Evolutionary conservation across 345 rosid genomes (phyloP).

Genomic region (Salix exigua): DNA sequence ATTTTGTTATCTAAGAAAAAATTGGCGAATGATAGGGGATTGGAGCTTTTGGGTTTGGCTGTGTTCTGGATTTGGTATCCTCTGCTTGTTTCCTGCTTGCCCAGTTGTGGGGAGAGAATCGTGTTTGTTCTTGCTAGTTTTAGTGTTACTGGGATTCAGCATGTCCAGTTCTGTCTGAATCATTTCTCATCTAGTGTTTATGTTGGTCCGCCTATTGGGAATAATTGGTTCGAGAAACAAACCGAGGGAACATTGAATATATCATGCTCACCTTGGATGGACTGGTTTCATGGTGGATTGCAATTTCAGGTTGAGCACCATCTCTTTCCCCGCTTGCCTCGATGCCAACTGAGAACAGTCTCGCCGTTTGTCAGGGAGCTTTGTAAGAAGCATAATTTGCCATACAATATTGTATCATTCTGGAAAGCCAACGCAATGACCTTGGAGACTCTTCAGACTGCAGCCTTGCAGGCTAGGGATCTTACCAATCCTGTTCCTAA

Average conservation of each 20-base stretch:
- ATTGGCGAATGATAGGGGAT: conserved; percentile 28
- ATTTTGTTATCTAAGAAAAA: conserved; percentile 36
- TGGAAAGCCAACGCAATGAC: conserved; percentile 51
- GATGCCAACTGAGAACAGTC: conserved; percentile 42
- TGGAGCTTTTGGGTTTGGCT: conserved; percentile 41
- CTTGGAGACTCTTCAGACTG: conserved; percentile 28
- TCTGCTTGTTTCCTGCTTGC: conserved; percentile 48
- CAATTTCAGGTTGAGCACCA: conserved; percentile 80
- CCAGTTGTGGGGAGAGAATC: conserved; percentile 47
- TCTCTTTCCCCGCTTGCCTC: conserved; percentile 55
- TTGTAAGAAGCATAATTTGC: conserved; percentile 54
- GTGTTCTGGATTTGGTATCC: conserved; percentile 59
- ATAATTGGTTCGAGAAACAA: conserved; percentile 53
- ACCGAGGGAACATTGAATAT: conserved; percentile 47
- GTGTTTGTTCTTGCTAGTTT: conserved; percentile 45
- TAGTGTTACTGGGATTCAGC: conserved; percentile 46
- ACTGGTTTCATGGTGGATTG: conserved; percentile 80
- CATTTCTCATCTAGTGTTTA: conserved; percentile 53
- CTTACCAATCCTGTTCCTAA: conserved; percentile 36
- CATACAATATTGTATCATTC: conserved; percentile 40
- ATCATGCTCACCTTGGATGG: conserved; percentile 57
- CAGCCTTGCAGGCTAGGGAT: conserved; percentile 55
- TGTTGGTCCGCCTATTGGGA: conserved; percentile 45
- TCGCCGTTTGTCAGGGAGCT: conserved; percentile 50
- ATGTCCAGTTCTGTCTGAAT: conserved; percentile 55